Percentiles rank a stretch among this genome's conserved stretches.
phyloP scores from a whole-genome alignment of 164 flowering plant species.

The Platanus orientalis region DNA sequence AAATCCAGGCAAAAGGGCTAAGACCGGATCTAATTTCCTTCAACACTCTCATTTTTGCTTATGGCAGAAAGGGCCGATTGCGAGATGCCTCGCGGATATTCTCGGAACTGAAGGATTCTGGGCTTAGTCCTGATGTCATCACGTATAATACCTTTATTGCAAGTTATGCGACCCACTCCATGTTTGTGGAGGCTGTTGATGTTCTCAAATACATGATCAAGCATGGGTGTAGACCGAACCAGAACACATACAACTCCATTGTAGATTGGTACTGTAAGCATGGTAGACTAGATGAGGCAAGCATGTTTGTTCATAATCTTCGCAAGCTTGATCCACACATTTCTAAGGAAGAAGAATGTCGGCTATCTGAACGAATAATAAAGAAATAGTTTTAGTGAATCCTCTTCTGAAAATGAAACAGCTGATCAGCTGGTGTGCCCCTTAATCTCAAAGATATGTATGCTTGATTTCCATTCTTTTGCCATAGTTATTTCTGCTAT shows the following conservation, averaged over 20 bases:
- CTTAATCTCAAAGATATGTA: slow-evolving; percentile 1
- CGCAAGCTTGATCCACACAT: slow-evolving; percentile 54
- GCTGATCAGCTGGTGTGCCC: neutral
- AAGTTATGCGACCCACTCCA: slow-evolving; percentile 66
- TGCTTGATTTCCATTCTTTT: neutral
- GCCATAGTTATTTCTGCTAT: neutral
- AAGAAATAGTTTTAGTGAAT: slow-evolving; percentile 25
- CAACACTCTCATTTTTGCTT: slow-evolving; percentile 78
- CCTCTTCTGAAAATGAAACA: neutral
- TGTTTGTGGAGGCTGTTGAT: slow-evolving; percentile 85
- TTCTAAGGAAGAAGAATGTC: slow-evolving; percentile 46
- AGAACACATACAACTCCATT: slow-evolving; percentile 71
- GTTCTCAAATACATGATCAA: slow-evolving; percentile 79
- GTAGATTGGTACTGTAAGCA: slow-evolving; percentile 86
- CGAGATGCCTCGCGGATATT: slow-evolving; percentile 79
- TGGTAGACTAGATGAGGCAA: slow-evolving; percentile 60
- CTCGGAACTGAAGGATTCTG: slow-evolving; percentile 55
- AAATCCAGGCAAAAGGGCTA: slow-evolving; percentile 51
- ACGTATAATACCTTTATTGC: slow-evolving; percentile 84
- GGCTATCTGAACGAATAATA: slow-evolving; percentile 44
- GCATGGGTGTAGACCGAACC: slow-evolving; percentile 64
- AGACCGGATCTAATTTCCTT: slow-evolving; percentile 73
- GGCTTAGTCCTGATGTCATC: slow-evolving; percentile 59
- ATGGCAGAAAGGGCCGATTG: slow-evolving; percentile 67
- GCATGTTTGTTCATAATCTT: slow-evolving; percentile 47